Evolutionary conservation across 495 filamentous ascomycete species (phyloP).

Genomic region (Clavariopsis aquatica): DNA sequence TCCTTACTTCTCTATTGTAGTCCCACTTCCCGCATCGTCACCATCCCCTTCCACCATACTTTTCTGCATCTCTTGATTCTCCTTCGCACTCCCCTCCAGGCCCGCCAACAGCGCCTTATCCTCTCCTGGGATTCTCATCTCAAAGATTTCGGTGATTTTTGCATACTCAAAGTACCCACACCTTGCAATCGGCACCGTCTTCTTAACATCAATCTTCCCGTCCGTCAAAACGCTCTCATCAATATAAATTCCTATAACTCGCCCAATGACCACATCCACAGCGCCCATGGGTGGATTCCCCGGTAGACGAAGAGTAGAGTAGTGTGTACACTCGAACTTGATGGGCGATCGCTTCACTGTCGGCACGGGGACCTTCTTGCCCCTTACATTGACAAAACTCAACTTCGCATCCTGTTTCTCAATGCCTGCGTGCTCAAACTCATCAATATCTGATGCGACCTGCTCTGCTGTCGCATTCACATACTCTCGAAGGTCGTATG

Average conservation of each 20-base stretch:
- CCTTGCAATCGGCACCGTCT: conserved; percentile 59
- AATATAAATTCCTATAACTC: conserved; percentile 59
- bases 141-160: conserved; percentile 54
- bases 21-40: background rate
- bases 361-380: conserved; percentile 40
- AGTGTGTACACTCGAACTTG: conserved; percentile 59
- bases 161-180: conserved; percentile 62
- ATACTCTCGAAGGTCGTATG: conserved; percentile 53
- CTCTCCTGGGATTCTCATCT: conserved; percentile 50
- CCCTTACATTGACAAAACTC: conserved; percentile 14
- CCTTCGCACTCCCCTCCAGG: conserved; percentile 42
- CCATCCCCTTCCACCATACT: background rate
- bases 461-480: conserved; percentile 56
- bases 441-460: conserved; percentile 50
- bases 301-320: conserved; percentile 54
- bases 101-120: conserved; percentile 31
- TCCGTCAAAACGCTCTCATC: conserved; percentile 53
- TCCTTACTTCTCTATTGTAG: background rate
- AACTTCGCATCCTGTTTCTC: conserved; percentile 50
- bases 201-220: conserved; percentile 55
- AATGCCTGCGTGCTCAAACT: conserved; percentile 53
- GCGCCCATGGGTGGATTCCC: conserved; percentile 57
- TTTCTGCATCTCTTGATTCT: conserved; percentile 17
- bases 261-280: conserved; percentile 58
- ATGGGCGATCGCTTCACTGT: conserved; percentile 57